Percentiles rank a stretch among this genome's conserved stretches.
Conservation (phyloP, 257 asterid genomes). For the Solanum medicagineum region DNA sequence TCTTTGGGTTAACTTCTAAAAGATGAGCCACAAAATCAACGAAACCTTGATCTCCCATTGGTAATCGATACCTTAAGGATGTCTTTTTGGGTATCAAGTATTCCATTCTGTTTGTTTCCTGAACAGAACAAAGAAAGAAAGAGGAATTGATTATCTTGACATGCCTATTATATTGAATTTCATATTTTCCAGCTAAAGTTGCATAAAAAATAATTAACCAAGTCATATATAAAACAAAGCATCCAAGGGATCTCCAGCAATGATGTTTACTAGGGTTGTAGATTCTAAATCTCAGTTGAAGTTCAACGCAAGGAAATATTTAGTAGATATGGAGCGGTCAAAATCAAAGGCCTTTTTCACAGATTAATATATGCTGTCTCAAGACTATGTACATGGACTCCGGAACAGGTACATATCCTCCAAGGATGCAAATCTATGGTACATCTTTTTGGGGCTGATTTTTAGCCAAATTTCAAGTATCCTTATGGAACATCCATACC, state of each 20-base stretch:
- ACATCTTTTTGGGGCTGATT: no score
- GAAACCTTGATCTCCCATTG: constrained; percentile 21
- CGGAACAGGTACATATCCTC: neutral
- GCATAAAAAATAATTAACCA: neutral
- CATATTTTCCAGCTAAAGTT: neutral
- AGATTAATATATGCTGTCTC: neutral
- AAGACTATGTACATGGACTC: neutral
- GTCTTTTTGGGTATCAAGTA: constrained; percentile 20
- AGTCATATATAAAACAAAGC: neutral
- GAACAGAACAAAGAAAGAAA: neutral
- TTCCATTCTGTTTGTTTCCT: constrained; percentile 21
- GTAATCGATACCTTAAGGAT: constrained; percentile 16
- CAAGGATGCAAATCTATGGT: neutral
- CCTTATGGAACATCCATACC: neutral
- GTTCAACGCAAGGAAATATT: neutral
- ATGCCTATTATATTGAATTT: neutral
- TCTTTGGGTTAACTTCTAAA: constrained; percentile 14
- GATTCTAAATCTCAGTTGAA: neutral
- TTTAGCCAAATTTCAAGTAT: neutral
- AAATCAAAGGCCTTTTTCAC: neutral
- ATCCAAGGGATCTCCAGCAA: neutral
- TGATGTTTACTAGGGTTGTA: neutral
- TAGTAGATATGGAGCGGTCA: neutral
- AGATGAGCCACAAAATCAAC: constrained; percentile 17
- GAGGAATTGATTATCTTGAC: neutral